Percentiles rank a stretch among this genome's conserved stretches.
phyloP scores from a whole-genome alignment of 768 basidiomycete genomes.

The Suillus paluster region DNA sequence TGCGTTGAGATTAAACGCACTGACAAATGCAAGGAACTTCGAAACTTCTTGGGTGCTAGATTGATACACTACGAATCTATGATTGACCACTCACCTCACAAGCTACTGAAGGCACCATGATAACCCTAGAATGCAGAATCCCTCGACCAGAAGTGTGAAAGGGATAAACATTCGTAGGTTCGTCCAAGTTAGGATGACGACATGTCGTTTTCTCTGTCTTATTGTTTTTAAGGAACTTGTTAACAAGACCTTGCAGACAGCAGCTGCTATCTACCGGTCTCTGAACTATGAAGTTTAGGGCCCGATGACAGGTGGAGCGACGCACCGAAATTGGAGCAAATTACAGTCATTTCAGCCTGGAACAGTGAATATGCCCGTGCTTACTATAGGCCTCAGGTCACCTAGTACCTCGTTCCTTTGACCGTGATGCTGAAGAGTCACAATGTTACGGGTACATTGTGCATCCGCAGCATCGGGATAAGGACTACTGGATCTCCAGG shows the following conservation, averaged over 20 bases:
- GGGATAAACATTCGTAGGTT: neutral
- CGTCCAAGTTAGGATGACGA: neutral
- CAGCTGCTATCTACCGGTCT: no score
- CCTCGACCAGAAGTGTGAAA: neutral
- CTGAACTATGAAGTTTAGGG: neutral
- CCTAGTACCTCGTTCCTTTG: no score
- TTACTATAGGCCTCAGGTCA: neutral
- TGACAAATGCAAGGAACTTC: no score
- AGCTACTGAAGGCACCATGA: neutral
- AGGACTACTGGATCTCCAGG: neutral
- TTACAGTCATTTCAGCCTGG: neutral
- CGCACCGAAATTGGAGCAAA: neutral
- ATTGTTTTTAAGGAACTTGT: neutral
- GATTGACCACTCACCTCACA: neutral
- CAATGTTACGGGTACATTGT: no score
- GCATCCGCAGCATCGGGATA: no score
- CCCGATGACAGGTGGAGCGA: neutral
- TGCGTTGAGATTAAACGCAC: no score
- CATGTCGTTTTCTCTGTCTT: neutral
- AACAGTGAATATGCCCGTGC: no score
- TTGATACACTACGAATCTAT: neutral
- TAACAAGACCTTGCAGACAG: neutral
- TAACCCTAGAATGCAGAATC: neutral
- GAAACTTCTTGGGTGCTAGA: no score
- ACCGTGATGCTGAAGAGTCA: no score